Base-by-base conservation (phyloP, 331 rosid species). In the Erythrophleum ivorense region DNA sequence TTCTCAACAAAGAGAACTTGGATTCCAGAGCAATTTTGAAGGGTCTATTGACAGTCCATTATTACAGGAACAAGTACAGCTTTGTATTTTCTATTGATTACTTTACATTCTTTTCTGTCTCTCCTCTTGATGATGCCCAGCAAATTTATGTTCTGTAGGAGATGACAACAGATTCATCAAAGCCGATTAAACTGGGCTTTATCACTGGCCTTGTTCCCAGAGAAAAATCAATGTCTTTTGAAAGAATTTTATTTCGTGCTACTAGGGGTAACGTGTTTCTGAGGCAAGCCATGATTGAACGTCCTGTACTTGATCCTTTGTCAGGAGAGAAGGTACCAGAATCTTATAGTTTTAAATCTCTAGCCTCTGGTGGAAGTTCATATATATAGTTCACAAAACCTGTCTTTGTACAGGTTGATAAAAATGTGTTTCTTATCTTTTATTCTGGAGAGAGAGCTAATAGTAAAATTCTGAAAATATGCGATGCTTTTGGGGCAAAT, bases 401-500 rank as follows among this genome's bases (percentile, higher is more conserved):
- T 79, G 43, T 33, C 60, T 24, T 78, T 55, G 63, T 76, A 10
- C 91, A 94, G 97, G 94, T 91, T 67, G 90, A 92, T 53, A 94
- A 94, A 88, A 91, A 94, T 82, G 96, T 92, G 50, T 92, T 94
- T 57, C 84, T 89, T 71, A 80, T 92, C 80, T 94, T 94, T 82
- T 92, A 87, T 82, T 92, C 95, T 45, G 95, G 97, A 57, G 98
- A 90, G 54, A 87, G 94, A 69, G 88, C 92, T 67, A 90, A 89
- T 81, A 86, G 80, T 66, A 90, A 92, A 81, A 87, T 91, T 85
- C 75, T 85, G 54, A 94, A 94, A 87, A 92, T 94, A 84, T 88
- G 94, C 58, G 94, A 89, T 75, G 97, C 97, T 84, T 92, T 92
- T 87, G 95, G 95, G 53, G 95, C 95, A 78, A 94, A 90, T 75